A percentile compares a stretch with the other conserved stretches of the same genome.
phyloP scores from a whole-genome alignment of 2,329 filamentous ascomycete genomes.

The Aspergillus ruber region DNA sequence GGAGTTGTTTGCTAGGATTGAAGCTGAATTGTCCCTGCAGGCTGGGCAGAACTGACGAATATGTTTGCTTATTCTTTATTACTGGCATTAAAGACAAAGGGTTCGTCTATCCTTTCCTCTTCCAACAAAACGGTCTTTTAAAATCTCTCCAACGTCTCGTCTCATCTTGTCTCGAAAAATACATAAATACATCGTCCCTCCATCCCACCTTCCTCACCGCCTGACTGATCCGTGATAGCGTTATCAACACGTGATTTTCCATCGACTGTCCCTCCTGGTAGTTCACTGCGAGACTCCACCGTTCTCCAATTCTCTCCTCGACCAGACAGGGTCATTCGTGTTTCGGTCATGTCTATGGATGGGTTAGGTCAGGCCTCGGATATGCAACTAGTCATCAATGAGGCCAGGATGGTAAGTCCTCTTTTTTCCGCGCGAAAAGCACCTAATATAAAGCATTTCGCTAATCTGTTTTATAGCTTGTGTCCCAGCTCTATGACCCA shows the following conservation, averaged over 20 bases:
- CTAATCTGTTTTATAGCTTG: constrained; percentile 23
- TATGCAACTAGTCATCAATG: constrained; percentile 20
- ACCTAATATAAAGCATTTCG: neutral
- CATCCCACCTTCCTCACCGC: constrained; percentile 13
- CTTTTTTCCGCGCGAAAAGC: no score
- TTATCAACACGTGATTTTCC: constrained; percentile 20
- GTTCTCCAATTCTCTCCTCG: neutral
- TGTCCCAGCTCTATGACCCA: constrained; percentile 35
- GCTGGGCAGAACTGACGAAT: no score
- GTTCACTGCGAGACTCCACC: neutral
- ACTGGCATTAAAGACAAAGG: no score
- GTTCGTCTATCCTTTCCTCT: no score
- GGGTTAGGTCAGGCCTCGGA: constrained; percentile 16
- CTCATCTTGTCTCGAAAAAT: neutral
- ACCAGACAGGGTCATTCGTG: neutral
- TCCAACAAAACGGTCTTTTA: no score
- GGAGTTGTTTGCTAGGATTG: no score
- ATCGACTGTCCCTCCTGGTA: neutral
- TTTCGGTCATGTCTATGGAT: constrained; percentile 23
- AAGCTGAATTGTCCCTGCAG: no score
- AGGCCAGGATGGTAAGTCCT: constrained; percentile 22
- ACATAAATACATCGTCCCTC: constrained; percentile 1
- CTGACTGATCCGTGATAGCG: constrained; percentile 12
- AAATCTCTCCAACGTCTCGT: neutral
- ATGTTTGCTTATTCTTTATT: no score